phyloP scores from a whole-genome alignment of 2,329 filamentous ascomycete species.

The Aspergillus pseudoviridinutans region DNA sequence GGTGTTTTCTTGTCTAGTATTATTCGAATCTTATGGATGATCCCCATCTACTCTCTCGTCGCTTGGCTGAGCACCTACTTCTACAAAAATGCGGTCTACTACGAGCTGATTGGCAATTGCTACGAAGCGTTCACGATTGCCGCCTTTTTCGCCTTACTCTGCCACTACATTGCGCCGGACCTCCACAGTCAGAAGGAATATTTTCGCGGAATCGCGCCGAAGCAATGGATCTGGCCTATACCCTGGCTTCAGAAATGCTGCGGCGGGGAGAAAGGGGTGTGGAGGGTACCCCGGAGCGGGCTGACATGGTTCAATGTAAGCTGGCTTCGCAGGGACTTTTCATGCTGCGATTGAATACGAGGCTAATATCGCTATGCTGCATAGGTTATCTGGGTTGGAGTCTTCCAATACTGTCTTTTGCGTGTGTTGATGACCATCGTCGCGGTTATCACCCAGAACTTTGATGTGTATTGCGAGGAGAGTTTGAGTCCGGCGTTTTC shows the following conservation, averaged over 20 bases:
- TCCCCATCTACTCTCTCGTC: conserved; percentile 73
- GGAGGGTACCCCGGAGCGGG: conserved; percentile 73
- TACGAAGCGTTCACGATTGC: conserved; percentile 88
- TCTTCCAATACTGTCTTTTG: conserved; percentile 84
- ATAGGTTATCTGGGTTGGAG: conserved; percentile 62
- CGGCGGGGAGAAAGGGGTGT: conserved; percentile 63
- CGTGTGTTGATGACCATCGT: conserved; percentile 75
- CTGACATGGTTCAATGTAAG: conserved; percentile 81
- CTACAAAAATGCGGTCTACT: conserved; percentile 77
- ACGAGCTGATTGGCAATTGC: conserved; percentile 74
- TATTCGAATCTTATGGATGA: conserved; percentile 84
- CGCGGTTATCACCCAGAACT: conserved; percentile 68
- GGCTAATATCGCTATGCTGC: not conserved
- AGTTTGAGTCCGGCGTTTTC: conserved; percentile 73
- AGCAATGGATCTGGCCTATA: conserved; percentile 72
- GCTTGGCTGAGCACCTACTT: conserved; percentile 69
- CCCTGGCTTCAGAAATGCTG: conserved; percentile 67
- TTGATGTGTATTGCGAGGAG: conserved; percentile 70
- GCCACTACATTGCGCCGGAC: conserved; percentile 72
- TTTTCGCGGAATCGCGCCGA: conserved; percentile 65
- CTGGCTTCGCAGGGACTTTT: not conserved
- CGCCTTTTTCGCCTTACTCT: conserved; percentile 79
- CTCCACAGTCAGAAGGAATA: conserved; percentile 78
- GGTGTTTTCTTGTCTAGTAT: conserved; percentile 50
- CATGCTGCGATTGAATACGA: too few species aligned